phyloP scores from a whole-genome alignment of 768 basidiomycete species.

The Rhodotorula kratochvilovae region DNA sequence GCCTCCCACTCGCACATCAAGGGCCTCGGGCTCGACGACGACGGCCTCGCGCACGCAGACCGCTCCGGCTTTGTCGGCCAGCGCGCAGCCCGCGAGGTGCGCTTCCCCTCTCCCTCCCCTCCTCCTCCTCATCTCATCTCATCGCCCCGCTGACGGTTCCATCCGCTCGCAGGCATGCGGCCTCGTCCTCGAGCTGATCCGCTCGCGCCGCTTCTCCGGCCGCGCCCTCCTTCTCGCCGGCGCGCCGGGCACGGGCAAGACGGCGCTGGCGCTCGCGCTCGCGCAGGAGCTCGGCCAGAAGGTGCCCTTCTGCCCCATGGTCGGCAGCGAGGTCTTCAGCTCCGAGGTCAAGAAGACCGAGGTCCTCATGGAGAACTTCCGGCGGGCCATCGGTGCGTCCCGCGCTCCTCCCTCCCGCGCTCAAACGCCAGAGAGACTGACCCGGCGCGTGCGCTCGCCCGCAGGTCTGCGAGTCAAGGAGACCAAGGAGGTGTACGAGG shows the following conservation, averaged over 20 bases:
- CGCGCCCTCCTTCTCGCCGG: conserved; percentile 87
- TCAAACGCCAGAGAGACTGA: not conserved
- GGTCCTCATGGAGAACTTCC: conserved; percentile 87
- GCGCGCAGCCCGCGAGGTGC: conserved; percentile 79
- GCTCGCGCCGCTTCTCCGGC: conserved; percentile 88
- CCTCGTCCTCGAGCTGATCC: conserved; percentile 80
- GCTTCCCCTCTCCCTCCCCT: not conserved
- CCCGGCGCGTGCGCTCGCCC: too few species aligned
- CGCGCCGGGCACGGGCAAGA: conserved; percentile 96
- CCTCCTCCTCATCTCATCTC: not conserved
- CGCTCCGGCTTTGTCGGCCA: conserved; percentile 88
- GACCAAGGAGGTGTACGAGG: conserved; percentile 97
- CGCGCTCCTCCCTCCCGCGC: not conserved
- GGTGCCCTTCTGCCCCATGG: conserved; percentile 98
- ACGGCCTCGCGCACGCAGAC: conserved; percentile 69
- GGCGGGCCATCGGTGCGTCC: conserved; percentile 84
- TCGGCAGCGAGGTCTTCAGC: conserved; percentile 93
- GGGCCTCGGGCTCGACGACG: conserved; percentile 80
- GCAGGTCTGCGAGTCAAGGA: conserved; percentile 95
- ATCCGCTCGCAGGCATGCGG: conserved; percentile 67
- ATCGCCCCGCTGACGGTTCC: not conserved
- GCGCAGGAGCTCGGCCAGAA: conserved; percentile 90
- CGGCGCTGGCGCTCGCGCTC: conserved; percentile 89
- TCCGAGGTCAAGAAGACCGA: conserved; percentile 99
- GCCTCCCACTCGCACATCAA: conserved; percentile 95